Evolutionary conservation across 768 basidiomycete species (phyloP).

Genomic region (Pisolithus albus): DNA sequence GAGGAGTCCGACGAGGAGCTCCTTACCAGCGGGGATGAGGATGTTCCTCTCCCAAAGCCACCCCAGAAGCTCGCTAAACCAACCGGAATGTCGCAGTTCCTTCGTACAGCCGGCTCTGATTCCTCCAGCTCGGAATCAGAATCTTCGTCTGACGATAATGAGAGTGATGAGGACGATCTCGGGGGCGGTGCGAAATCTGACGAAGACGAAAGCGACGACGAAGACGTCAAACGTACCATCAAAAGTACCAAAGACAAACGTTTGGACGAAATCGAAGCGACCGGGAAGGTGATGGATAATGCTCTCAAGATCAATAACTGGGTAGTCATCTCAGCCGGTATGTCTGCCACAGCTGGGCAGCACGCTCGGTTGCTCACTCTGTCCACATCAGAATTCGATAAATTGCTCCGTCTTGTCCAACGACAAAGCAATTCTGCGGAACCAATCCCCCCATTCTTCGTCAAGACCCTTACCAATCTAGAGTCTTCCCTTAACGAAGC

Average conservation of each 20-base stretch:
- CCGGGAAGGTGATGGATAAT: slow-evolving; percentile 88
- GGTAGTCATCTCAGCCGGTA: slow-evolving; percentile 85
- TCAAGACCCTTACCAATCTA: slow-evolving; percentile 65
- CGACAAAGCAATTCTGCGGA: slow-evolving; percentile 81
- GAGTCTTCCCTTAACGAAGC: slow-evolving; percentile 71
- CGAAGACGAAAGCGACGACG: slow-evolving; percentile 53
- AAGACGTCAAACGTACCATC: slow-evolving; percentile 63
- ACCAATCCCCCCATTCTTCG: slow-evolving; percentile 80
- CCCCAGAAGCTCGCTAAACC: slow-evolving; percentile 33
- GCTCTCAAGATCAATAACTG: slow-evolving; percentile 96
- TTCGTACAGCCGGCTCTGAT: slow-evolving; percentile 57
- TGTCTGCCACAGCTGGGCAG: slow-evolving; percentile 14
- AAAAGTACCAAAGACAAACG: slow-evolving; percentile 88
- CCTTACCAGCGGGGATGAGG: slow-evolving; percentile 69
- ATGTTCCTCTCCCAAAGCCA: slow-evolving; percentile 41
- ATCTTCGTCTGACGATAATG: slow-evolving; percentile 47
- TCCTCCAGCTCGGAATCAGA: slow-evolving; percentile 52
- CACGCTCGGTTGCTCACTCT: slow-evolving; percentile 6
- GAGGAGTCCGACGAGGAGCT: slow-evolving; percentile 70
- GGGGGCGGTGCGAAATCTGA: background rate
- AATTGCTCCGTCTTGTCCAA: slow-evolving; percentile 83
- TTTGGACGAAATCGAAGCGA: slow-evolving; percentile 90
- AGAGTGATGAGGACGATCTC: slow-evolving; percentile 30
- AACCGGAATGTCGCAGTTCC: slow-evolving; percentile 65
- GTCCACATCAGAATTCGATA: slow-evolving; percentile 80